Conservation (phyloP, 345 rosid genomes). For the Pugionium dolabratum region DNA sequence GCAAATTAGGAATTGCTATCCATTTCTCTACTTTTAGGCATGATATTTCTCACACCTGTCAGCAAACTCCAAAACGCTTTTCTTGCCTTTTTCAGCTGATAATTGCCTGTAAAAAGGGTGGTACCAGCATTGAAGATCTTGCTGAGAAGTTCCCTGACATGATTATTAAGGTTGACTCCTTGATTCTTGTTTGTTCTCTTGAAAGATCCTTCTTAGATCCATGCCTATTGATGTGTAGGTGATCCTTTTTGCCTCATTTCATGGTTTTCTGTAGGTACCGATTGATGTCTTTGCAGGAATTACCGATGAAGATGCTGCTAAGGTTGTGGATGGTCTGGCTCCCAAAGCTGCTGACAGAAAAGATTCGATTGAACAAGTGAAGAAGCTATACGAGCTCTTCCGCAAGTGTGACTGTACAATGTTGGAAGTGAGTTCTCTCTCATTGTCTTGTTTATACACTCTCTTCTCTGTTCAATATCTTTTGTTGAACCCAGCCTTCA, state of each 20-base stretch:
- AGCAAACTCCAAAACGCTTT: background rate
- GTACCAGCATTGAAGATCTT: slow-evolving; percentile 99
- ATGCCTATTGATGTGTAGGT: background rate
- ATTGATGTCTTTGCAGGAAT: slow-evolving; percentile 92
- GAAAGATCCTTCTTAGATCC: background rate
- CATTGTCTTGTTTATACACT: background rate
- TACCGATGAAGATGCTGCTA: slow-evolving; percentile 95
- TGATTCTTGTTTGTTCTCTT: background rate
- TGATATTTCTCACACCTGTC: background rate
- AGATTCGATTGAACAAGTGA: slow-evolving; percentile 90
- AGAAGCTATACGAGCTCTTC: slow-evolving; percentile 91
- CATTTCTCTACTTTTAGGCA: background rate
- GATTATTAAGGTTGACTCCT: slow-evolving; percentile 72
- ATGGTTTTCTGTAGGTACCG: slow-evolving; percentile 64
- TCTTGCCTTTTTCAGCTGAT: slow-evolving; percentile 61
- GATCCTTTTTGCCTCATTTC: slow-evolving; percentile 18
- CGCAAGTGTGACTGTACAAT: slow-evolving; percentile 83
- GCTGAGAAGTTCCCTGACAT: slow-evolving; percentile 97
- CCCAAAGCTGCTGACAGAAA: slow-evolving; percentile 78
- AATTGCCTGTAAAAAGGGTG: slow-evolving; percentile 93
- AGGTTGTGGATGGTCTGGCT: slow-evolving; percentile 95
- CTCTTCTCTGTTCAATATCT: background rate
- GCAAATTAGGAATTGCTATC: slow-evolving; percentile 1
- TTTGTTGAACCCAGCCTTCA: slow-evolving; percentile 10
- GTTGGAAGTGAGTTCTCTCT: slow-evolving; percentile 76